Evolutionary conservation across 2,329 filamentous ascomycete species (phyloP), one percentile per base, ranked within the genome.

Genomic region (Pseudogymnoascus pannorum): DNA sequence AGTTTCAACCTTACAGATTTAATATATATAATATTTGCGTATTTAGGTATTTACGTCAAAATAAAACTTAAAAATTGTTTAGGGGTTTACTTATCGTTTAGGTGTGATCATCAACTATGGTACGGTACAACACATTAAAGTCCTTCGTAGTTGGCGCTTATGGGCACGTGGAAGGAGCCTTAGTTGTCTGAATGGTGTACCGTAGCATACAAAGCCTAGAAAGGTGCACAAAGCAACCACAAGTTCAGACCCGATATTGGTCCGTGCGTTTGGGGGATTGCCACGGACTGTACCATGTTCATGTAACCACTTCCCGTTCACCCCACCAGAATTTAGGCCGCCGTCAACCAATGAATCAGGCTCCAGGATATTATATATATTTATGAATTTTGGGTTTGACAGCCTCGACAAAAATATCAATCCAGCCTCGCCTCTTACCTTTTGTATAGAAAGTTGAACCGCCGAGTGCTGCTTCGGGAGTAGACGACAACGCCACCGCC

Each of bases 71-170:
- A 54, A 54, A 4, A 4, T 18, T 12, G 24, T 29, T 54, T 54
- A 54, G 44, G 44, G 44, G 44, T 54, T 54, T 54, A 54, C 44
- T 18, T 18, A 54, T 31, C 24, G 44, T 31, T 31, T 54, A 54
- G 33, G 44, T 18, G 12, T 2, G 44, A 54, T 24, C n/a, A 31
- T 18, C 24, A 2, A 54, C 44, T 4, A 51, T 9, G 29, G 11
- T 9, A n/a, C n/a, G n/a, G n/a, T 31, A 31, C 29, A 6, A 31
- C 29, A 6, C n/a, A 29, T 26, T n/a, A 31, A 31, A 26, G 24
- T 29, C 11, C 24, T 14, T 31, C 42, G n/a, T 12, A 31, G 44
- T 54, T 9, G 44, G 44, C 44, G 44, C 44, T 54, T 54, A 54
- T 26, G 44, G 33, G 24, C 22, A 18, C 18, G 6, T 4, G 12